phyloP scores from a whole-genome alignment of 2,329 filamentous ascomycete species.

The Epichloe gansuensis region DNA sequence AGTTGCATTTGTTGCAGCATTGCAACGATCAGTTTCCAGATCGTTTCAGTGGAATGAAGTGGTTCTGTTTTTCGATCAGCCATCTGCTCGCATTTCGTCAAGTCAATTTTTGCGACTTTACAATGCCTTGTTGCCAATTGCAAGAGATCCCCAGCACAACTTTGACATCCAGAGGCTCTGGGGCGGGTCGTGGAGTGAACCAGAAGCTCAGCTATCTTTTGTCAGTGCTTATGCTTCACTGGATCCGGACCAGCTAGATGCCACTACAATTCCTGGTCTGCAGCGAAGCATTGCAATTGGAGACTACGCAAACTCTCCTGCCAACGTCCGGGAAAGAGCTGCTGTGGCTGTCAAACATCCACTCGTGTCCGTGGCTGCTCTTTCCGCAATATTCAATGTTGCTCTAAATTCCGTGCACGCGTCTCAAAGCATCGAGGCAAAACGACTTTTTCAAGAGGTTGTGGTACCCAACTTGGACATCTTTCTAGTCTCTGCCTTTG shows the following conservation, averaged over 20 bases:
- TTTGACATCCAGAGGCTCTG: slow-evolving; percentile 83
- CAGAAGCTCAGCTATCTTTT: slow-evolving; percentile 86
- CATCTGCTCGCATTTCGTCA: slow-evolving; percentile 60
- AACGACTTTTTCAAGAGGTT: slow-evolving; percentile 52
- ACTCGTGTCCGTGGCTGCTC: slow-evolving; percentile 75
- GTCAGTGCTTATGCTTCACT: slow-evolving; percentile 75
- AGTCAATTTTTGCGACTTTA: slow-evolving; percentile 74
- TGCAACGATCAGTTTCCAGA: slow-evolving; percentile 48
- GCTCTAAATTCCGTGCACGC: slow-evolving; percentile 48
- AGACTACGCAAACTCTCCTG: slow-evolving; percentile 37
- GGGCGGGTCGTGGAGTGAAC: slow-evolving; percentile 79
- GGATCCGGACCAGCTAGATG: slow-evolving; percentile 63
- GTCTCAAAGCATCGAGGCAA: slow-evolving; percentile 50
- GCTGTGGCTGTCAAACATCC: slow-evolving; percentile 65
- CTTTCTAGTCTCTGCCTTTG: slow-evolving; percentile 66
- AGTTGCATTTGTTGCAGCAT: slow-evolving; percentile 44
- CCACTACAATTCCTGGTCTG: slow-evolving; percentile 70
- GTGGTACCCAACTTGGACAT: slow-evolving; percentile 64
- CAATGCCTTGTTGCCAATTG: slow-evolving; percentile 61
- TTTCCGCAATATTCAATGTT: slow-evolving; percentile 55
- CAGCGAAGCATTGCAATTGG: slow-evolving; percentile 60
- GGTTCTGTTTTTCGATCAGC: slow-evolving; percentile 68
- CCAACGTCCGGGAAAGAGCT: slow-evolving; percentile 39
- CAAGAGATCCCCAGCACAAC: slow-evolving; percentile 31
- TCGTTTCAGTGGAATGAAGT: slow-evolving; percentile 60